Percentiles rank a stretch among this genome's conserved stretches.
Evolutionary conservation across 805 yeast species (phyloP).

Genomic region (Yamadazyma philogaea): DNA sequence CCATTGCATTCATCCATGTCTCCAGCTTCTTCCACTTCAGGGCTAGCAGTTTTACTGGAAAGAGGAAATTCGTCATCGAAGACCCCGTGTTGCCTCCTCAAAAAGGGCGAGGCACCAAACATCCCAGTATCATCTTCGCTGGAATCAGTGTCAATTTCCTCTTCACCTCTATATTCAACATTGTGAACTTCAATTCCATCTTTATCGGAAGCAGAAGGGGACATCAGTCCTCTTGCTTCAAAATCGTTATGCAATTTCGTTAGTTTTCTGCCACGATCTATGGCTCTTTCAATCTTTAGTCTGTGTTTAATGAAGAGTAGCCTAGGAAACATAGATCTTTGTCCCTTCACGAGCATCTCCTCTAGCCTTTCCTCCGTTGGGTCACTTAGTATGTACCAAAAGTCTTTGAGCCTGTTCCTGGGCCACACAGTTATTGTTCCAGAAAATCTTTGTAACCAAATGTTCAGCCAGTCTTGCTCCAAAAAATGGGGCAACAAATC

Average conservation of each 20-base stretch:
- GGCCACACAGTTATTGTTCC: constrained; percentile 82
- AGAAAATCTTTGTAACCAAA: constrained; percentile 69
- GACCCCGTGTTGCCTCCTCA: constrained; percentile 1
- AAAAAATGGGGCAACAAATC: constrained; percentile 65
- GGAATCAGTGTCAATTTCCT: constrained; percentile 14
- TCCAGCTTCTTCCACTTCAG: constrained; percentile 7
- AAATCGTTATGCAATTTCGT: constrained; percentile 15
- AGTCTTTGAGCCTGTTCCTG: constrained; percentile 54
- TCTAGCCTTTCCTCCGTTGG: constrained; percentile 59
- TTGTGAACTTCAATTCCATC: constrained; percentile 1
- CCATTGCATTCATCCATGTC: constrained; percentile 1
- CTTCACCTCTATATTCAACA: constrained; percentile 6
- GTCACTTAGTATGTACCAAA: constrained; percentile 62
- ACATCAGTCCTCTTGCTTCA: constrained; percentile 2
- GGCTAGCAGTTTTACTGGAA: constrained; percentile 15
- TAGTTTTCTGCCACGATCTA: constrained; percentile 47
- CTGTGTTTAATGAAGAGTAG: constrained; percentile 63
- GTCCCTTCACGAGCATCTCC: constrained; percentile 59
- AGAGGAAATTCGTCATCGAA: constrained; percentile 7
- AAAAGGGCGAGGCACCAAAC: constrained; percentile 9
- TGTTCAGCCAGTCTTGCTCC: constrained; percentile 78
- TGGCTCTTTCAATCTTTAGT: constrained; percentile 59
- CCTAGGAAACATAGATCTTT: constrained; percentile 63
- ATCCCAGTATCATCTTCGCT: constrained; percentile 13
- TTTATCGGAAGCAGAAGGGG: constrained; percentile 12